These are phyloP conservation scores for Daldinia eschscholtzii DNA, from an alignment of 2,329 filamentous ascomycete genomes.

Conservation along the genomic window DNA sequence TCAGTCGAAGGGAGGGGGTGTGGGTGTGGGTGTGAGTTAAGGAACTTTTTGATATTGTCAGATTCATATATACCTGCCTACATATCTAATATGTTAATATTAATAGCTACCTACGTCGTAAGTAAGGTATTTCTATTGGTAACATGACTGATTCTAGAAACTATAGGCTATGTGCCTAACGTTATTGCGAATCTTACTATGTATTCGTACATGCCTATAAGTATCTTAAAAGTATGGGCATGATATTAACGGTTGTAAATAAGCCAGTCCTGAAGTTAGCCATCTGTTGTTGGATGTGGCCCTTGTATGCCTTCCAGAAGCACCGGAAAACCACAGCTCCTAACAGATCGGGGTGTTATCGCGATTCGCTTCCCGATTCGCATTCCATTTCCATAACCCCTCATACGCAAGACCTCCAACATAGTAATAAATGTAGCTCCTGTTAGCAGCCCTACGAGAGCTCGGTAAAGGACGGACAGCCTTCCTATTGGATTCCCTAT, in stretches of 20 bases:
- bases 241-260: background rate
- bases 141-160: background rate
- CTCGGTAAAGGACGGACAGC: constrained; percentile 24
- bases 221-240: background rate
- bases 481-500: constrained; percentile 39
- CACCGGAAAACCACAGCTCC: background rate
- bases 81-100: background rate
- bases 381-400: constrained; percentile 17
- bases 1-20: background rate
- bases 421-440: constrained; percentile 14
- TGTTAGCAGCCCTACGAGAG: constrained; percentile 37
- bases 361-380: constrained; percentile 24
- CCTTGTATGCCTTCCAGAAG: too few species aligned
- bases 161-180: background rate
- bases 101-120: background rate
- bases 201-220: background rate
- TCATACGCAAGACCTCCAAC: constrained; percentile 11
- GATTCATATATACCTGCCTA: background rate
- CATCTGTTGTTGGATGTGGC: background rate
- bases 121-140: background rate
- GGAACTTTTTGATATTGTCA: background rate
- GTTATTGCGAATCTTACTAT: background rate
- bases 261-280: background rate
- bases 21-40: background rate
- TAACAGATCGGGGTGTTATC: constrained; percentile 1